phyloP scores from a whole-genome alignment of 2,329 filamentous ascomycete species.

The Exophiala mesophila region DNA sequence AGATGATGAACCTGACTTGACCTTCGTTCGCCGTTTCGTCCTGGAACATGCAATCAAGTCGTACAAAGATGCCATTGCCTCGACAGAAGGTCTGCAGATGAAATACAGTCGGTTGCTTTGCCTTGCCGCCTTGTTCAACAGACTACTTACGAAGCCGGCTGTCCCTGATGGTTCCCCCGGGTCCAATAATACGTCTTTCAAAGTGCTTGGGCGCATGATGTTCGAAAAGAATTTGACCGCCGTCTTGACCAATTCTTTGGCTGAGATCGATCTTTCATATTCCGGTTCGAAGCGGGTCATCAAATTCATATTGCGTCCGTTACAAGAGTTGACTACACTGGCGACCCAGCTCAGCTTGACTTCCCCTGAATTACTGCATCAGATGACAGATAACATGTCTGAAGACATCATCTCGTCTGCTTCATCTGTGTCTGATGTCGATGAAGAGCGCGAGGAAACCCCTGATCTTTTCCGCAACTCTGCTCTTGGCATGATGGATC shows the following conservation, averaged over 20 bases:
- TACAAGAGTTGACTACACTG: slow-evolving; percentile 81
- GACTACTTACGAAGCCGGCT: slow-evolving; percentile 79
- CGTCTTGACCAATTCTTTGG: slow-evolving; percentile 82
- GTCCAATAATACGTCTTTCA: slow-evolving; percentile 55
- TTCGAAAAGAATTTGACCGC: slow-evolving; percentile 95
- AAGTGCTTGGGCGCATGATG: slow-evolving; percentile 89
- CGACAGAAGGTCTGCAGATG: slow-evolving; percentile 72
- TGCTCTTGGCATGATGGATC: slow-evolving; percentile 88
- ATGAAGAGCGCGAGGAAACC: slow-evolving; percentile 85
- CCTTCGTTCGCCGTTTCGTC: slow-evolving; percentile 92
- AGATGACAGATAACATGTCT: slow-evolving; percentile 61
- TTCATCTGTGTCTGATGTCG: slow-evolving; percentile 82
- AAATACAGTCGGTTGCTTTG: slow-evolving; percentile 85
- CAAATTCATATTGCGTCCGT: slow-evolving; percentile 88
- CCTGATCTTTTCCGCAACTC: slow-evolving; percentile 97
- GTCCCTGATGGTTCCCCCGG: slow-evolving; percentile 49
- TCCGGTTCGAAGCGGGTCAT: slow-evolving; percentile 88
- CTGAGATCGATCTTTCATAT: slow-evolving; percentile 92
- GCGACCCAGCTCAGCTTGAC: slow-evolving; percentile 79
- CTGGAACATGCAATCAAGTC: slow-evolving; percentile 87
- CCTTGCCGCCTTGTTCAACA: slow-evolving; percentile 85
- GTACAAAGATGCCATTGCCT: slow-evolving; percentile 79
- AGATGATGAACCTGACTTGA: slow-evolving; percentile 75
- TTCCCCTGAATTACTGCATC: slow-evolving; percentile 58
- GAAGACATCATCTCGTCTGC: slow-evolving; percentile 85